Evolutionary conservation across 2,329 filamentous ascomycete genomes (phyloP), one percentile per base, ranked within the genome.

Genomic region (Thielaviopsis ethacetica): DNA sequence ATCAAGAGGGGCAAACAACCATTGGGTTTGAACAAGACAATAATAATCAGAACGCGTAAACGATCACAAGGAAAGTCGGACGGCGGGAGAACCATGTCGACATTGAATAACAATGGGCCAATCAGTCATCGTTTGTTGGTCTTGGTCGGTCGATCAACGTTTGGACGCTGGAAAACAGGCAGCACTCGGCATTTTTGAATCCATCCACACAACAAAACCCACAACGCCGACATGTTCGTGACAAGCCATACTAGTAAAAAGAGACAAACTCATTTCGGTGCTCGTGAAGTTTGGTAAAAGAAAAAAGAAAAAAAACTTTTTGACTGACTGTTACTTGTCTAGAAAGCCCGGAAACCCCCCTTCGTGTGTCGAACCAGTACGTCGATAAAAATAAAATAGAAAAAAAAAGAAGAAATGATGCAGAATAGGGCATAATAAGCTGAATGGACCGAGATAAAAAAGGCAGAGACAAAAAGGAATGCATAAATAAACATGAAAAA

Each of bases 261-360:
- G 17, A 47, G 26, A 10, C 10, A 38, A 10, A 55, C 7, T 10
- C 15, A n/a, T 57, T 53, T 53, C 26, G 38, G 38, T 41, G 2
- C 30, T 12, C 10, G 30, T 34, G 7, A 34, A 34, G 30, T 49
- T 56, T 55, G 22, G 24, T 44, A 27, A 47, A 47, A 21, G 51
- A 57, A 56, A 62, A 59, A 58, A 47, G 41, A 59, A 55, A 54
- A 54, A 54, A 60, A 54, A 44, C 51, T 61, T 60, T 61, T 61
- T 57, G 55, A 58, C 56, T 55, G 52, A 57, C 59, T 61, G 55
- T 51, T 61, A 57, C 50, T 58, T 51, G 56, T 61, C 56, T 57
- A 61, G 47, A 52, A 30, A 58, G 38, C 53, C 52, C 50, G 51
- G 49, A 52, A 56, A 58, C 38, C 54, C 56, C 53, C 30, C 50